phyloP scores from a whole-genome alignment of 2,329 filamentous ascomycete genomes.

The Lomentospora prolificans region DNA sequence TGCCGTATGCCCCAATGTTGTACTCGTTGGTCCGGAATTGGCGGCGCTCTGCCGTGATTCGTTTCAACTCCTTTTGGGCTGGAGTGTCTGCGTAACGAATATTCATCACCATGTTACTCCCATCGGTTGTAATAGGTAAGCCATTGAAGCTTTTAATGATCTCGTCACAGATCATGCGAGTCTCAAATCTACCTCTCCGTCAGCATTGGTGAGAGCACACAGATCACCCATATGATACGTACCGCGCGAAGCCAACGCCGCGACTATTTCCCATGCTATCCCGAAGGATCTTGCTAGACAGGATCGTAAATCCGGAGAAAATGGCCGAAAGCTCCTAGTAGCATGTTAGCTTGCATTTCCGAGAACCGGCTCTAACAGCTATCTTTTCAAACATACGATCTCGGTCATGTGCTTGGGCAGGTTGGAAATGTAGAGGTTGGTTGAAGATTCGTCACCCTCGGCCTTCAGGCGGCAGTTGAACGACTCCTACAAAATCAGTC shows the following conservation, averaged over 20 bases:
- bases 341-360: background rate
- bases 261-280: conserved; percentile 88
- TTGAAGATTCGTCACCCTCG: conserved; percentile 78
- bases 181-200: conserved; percentile 63
- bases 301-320: conserved; percentile 70
- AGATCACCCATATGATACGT: conserved; percentile 20
- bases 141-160: conserved; percentile 85
- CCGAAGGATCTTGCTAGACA: conserved; percentile 90
- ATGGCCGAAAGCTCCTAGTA: conserved; percentile 63
- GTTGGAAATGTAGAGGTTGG: conserved; percentile 97
- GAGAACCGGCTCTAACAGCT: conserved; percentile 6
- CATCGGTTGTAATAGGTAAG: conserved; percentile 62
- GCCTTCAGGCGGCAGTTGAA: conserved; percentile 98
- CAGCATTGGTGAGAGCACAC: too few relatives aligned
- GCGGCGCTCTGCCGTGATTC: conserved; percentile 87
- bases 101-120: conserved; percentile 61
- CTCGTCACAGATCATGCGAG: conserved; percentile 78
- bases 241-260: conserved; percentile 96
- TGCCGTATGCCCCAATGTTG: conserved; percentile 63
- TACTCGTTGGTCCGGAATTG: conserved; percentile 97
- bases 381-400: conserved; percentile 47
- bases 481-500: conserved; percentile 58
- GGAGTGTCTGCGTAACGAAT: conserved; percentile 96
- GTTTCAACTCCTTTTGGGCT: conserved; percentile 92
- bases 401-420: conserved; percentile 88